These are phyloP conservation scores for Paecilomyces variotii DNA, from an alignment of 2,329 filamentous ascomycete genomes.

Conservation along the genomic window DNA sequence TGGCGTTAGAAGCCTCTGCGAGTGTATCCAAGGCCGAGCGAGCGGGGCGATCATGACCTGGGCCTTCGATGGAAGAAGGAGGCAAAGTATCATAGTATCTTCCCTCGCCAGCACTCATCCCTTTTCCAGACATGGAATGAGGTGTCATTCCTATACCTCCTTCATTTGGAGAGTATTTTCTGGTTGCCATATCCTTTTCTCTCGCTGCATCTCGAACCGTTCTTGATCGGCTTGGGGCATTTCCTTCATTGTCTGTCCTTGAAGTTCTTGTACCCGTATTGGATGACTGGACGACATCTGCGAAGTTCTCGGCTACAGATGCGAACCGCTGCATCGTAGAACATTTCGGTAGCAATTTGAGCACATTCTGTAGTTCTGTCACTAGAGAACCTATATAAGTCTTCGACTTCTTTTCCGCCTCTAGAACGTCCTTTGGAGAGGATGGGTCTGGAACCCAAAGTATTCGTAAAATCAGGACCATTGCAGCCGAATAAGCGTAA, in stretches of 20 bases:
- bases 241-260: not conserved
- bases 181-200: no score
- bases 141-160: no score
- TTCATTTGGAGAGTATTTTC: no score
- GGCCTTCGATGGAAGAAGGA: no score
- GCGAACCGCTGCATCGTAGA: not conserved
- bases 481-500: slow-evolving; percentile 28
- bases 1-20: no score
- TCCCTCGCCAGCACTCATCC: no score
- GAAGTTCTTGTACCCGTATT: not conserved
- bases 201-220: no score
- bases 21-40: no score
- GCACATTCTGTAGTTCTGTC: not conserved
- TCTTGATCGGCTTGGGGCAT: no score
- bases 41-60: no score
- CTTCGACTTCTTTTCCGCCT: not conserved
- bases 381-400: not conserved
- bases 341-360: not conserved
- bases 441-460: slow-evolving; percentile 2
- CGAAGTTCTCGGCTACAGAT: not conserved
- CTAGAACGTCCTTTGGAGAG: not conserved
- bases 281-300: not conserved
- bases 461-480: slow-evolving; percentile 21
- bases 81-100: no score
- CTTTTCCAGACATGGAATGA: no score